These are phyloP conservation scores for Anisodus acutangulus DNA, from an alignment of 257 asterid genomes.

Conservation along the genomic window DNA sequence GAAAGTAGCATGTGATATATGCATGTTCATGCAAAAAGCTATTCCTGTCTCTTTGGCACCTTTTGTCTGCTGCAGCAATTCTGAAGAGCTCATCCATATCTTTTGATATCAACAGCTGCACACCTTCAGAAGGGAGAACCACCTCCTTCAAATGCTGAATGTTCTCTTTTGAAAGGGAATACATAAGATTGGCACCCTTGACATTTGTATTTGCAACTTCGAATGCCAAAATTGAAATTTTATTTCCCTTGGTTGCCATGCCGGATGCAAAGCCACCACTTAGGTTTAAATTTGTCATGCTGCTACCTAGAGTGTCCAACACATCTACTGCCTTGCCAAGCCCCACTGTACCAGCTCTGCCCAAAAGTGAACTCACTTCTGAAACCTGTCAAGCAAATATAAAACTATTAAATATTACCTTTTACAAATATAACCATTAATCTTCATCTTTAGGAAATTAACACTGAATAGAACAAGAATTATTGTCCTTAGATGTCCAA, in stretches of 20 bases:
- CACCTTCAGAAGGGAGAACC: slow-evolving; percentile 92
- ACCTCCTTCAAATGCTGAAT: slow-evolving; percentile 76
- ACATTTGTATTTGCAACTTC: slow-evolving; percentile 97
- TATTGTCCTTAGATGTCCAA: not conserved
- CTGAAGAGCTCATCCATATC: slow-evolving; percentile 84
- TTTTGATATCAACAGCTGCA: slow-evolving; percentile 72
- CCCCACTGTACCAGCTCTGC: slow-evolving; percentile 68
- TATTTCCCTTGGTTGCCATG: slow-evolving; percentile 75
- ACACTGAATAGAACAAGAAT: not conserved
- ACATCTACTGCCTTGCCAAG: slow-evolving; percentile 91
- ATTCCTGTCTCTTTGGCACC: slow-evolving; percentile 47
- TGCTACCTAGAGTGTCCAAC: slow-evolving; percentile 93
- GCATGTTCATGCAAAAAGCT: not conserved
- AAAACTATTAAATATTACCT: not conserved
- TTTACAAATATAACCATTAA: slow-evolving; percentile 6
- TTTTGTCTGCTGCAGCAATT: slow-evolving; percentile 90
- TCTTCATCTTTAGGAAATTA: not conserved
- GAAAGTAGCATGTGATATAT: slow-evolving; percentile 19
- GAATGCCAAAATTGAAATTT: slow-evolving; percentile 85
- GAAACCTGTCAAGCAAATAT: slow-evolving; percentile 66
- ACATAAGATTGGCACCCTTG: slow-evolving; percentile 90
- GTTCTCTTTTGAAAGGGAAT: slow-evolving; percentile 76
- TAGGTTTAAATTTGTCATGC: slow-evolving; percentile 88
- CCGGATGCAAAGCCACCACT: slow-evolving; percentile 91
- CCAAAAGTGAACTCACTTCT: slow-evolving; percentile 86